Conservation (phyloP, 495 filamentous ascomycete genomes). For the Annulohypoxylon maeteangense region DNA sequence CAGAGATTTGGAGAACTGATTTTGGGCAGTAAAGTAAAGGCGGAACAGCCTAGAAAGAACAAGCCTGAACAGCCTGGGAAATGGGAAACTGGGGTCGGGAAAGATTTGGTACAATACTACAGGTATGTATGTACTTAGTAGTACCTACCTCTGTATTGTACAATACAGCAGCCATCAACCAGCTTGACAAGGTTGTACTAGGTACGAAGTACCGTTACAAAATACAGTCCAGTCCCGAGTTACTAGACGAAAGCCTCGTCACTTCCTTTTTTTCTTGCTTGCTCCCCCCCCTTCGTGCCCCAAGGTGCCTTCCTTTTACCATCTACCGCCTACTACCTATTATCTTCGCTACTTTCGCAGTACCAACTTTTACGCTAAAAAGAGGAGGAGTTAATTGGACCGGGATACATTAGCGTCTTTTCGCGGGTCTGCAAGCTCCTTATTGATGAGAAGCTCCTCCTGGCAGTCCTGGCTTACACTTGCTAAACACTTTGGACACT, state of each 20-base stretch:
- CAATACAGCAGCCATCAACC: too few species aligned
- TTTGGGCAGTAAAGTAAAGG: conserved; percentile 20
- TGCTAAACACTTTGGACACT: background rate
- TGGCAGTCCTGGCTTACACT: background rate
- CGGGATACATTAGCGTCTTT: conserved; percentile 16
- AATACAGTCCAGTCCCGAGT: conserved; percentile 2
- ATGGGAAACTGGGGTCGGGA: background rate
- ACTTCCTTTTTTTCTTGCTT: background rate
- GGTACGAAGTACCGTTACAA: background rate
- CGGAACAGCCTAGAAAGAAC: background rate
- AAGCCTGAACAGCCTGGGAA: conserved; percentile 10
- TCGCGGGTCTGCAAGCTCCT: conserved; percentile 1
- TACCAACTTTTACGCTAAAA: conserved; percentile 16
- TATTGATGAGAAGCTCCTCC: background rate
- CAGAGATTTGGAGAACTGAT: conserved; percentile 16
- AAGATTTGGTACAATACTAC: conserved; percentile 12
- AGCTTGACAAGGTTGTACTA: too few species aligned
- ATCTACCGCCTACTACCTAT: background rate
- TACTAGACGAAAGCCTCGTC: conserved; percentile 26
- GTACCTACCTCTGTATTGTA: too few species aligned
- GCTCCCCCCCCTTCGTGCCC: background rate
- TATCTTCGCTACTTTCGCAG: background rate
- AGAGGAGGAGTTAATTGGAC: conserved; percentile 20
- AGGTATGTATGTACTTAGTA: too few species aligned
- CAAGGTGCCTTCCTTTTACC: conserved; percentile 1